Conservation (phyloP, 306 rosid genomes). For the Cucumis melo region DNA sequence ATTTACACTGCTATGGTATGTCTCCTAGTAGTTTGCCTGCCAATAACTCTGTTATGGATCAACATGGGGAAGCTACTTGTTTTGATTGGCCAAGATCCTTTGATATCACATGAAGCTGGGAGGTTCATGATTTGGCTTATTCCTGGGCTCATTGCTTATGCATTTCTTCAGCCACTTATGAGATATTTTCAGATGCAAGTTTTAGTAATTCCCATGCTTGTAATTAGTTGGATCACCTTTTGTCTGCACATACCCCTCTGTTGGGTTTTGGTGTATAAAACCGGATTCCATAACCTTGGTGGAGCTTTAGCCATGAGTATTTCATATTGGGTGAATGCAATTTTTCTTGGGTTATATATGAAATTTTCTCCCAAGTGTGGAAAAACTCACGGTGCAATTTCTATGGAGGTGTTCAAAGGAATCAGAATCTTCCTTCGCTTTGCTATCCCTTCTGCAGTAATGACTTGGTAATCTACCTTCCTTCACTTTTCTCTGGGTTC, state of each 20-base stretch:
- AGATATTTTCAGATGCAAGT: conserved; percentile 63
- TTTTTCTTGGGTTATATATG: conserved; percentile 43
- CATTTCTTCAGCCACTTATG: conserved; percentile 41
- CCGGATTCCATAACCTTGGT: conserved; percentile 35
- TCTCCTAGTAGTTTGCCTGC: conserved; percentile 37
- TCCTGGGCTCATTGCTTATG: conserved; percentile 65
- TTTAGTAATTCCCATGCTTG: conserved; percentile 41
- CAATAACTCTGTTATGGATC: conserved; percentile 47
- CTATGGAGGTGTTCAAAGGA: conserved; percentile 41
- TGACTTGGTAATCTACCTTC: conserved; percentile 42
- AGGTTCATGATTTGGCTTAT: conserved; percentile 43
- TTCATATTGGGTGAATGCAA: conserved; percentile 56
- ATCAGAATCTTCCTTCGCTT: conserved; percentile 43
- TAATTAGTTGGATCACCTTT: conserved; percentile 27
- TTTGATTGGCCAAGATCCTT: conserved; percentile 66
- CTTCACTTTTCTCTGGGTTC: background rate
- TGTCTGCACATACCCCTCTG: conserved; percentile 42
- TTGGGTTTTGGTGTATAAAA: conserved; percentile 59
- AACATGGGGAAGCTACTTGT: conserved; percentile 40
- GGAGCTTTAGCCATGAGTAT: conserved; percentile 61
- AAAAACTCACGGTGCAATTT: conserved; percentile 5
- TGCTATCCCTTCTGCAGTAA: conserved; percentile 60
- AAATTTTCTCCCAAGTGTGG: conserved; percentile 25
- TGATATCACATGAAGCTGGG: conserved; percentile 55
- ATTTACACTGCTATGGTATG: conserved; percentile 27